phyloP scores from a whole-genome alignment of 331 rosid species.

The Phaseolus coccineus region DNA sequence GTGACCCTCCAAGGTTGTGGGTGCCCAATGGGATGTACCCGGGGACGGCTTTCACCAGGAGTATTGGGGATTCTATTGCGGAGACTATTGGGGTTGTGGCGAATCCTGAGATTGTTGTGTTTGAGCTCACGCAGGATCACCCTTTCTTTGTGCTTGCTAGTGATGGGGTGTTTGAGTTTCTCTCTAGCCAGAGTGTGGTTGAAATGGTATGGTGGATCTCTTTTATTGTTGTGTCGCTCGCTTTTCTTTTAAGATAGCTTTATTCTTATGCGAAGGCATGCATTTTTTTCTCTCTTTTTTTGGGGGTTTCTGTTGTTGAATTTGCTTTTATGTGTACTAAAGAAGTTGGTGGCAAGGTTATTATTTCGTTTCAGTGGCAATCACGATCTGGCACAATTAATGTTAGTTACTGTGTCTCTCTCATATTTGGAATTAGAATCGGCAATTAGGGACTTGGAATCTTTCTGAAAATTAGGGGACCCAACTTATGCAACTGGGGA shows the following conservation, averaged over 20 bases:
- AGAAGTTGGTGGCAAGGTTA: conserved; percentile 41
- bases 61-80: conserved; percentile 94
- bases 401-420: conserved; percentile 9
- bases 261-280: conserved; percentile 29
- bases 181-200: conserved; percentile 93
- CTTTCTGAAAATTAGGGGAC: conserved; percentile 10
- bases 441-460: conserved; percentile 27
- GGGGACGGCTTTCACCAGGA: conserved; percentile 96
- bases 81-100: conserved; percentile 97
- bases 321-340: conserved; percentile 37
- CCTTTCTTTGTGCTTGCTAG: conserved; percentile 97
- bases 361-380: conserved; percentile 28
- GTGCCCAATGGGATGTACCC: conserved; percentile 98
- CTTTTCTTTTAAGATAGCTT: conserved; percentile 41
- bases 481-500: not conserved
- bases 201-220: conserved; percentile 72
- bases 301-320: conserved; percentile 30
- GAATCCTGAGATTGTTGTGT: conserved; percentile 86
- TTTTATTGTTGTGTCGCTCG: conserved; percentile 36
- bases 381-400: conserved; percentile 28
- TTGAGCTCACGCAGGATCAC: conserved; percentile 80
- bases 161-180: conserved; percentile 98
- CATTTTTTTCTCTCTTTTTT: conserved; percentile 24
- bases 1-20: conserved; percentile 98
- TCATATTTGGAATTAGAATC: conserved; percentile 17